Base-by-base conservation (phyloP, 2,329 filamentous ascomycete species). In the Colletotrichum acutatum region DNA sequence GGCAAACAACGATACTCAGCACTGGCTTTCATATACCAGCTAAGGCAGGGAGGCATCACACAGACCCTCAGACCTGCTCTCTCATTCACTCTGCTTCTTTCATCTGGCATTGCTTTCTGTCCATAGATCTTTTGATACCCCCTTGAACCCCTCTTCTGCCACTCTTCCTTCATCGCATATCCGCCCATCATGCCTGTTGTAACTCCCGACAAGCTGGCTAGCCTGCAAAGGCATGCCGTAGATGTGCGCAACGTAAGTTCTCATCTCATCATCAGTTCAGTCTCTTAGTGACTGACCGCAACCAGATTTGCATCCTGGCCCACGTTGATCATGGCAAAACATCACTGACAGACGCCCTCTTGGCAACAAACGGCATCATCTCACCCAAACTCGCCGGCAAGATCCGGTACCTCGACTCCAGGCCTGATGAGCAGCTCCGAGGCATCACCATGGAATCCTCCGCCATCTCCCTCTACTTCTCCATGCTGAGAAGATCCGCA, bases 361-460 rank as follows among this genome's bases (percentile, higher is more conserved):
- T 99, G 79, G 96, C 97, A 83, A 98, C 97, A 76, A 99, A 99
- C 89, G 97, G 97, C 85, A 98, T 99, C 85, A 99, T 99, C 80
- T 98, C 97, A 34, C 94, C 96, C 68, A 98, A 98, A 82, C 89
- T 98, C 79, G 97, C 97, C 69, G 97, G 97, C 82, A 98, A 98
- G 87, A 97, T 99, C 83, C 93, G 97, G 76, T 99, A 98, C 80
- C 91, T 99, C 72, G 97, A 99, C 84, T 98, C 97, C 26, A 89
- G 97, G 56, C 96, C 96, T 1, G 97, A 99, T 83, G 97, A 99
- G 83, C 97, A 99, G 84, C 90, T 94, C 19, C 93, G 97, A 76
- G 97, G 97, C 69, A 99, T 99, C 80, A 99, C 97, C n/a, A 99
- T 99, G 97, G 97, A 99, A 83, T 98, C 97, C 0, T 98, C 96